These are phyloP conservation scores for Prunus davidiana DNA, from an alignment of 306 rosid genomes.

Conservation along the genomic window DNA sequence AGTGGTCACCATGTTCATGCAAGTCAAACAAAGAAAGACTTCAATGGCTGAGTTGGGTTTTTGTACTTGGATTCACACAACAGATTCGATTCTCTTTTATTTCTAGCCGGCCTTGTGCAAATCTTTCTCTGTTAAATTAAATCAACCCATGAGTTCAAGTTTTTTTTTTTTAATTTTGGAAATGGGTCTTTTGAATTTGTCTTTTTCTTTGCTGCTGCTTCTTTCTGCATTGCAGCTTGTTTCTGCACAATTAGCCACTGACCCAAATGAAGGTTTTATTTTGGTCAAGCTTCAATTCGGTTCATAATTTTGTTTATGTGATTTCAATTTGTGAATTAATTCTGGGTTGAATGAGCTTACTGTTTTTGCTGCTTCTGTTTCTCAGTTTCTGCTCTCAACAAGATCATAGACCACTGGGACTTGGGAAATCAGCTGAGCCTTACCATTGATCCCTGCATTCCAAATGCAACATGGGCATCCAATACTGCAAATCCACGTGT, in stretches of 20 bases:
- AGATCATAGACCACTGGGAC: conserved; percentile 33
- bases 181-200: conserved; percentile 26
- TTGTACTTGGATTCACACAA: conserved; percentile 13
- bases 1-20: not conserved
- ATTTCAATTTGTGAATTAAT: not conserved
- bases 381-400: conserved; percentile 30
- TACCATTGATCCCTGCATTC: conserved; percentile 28
- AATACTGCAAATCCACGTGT: conserved; percentile 30
- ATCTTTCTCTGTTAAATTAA: not conserved
- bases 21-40: conserved; percentile 12
- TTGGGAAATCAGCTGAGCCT: conserved; percentile 23
- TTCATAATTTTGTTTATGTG: not conserved
- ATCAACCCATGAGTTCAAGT: no score
- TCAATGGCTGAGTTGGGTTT: not conserved
- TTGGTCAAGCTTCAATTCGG: not conserved
- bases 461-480: conserved; percentile 32
- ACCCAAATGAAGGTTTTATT: conserved; percentile 33
- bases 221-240: conserved; percentile 24
- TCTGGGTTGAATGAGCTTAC: not conserved
- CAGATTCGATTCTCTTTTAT: conserved; percentile 1
- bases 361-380: not conserved
- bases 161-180: not conserved
- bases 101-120: conserved; percentile 26
- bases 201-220: conserved; percentile 15
- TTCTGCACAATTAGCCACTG: conserved; percentile 24